Base-by-base conservation (phyloP, 345 rosid species). In the Cochlearia excelsa region DNA sequence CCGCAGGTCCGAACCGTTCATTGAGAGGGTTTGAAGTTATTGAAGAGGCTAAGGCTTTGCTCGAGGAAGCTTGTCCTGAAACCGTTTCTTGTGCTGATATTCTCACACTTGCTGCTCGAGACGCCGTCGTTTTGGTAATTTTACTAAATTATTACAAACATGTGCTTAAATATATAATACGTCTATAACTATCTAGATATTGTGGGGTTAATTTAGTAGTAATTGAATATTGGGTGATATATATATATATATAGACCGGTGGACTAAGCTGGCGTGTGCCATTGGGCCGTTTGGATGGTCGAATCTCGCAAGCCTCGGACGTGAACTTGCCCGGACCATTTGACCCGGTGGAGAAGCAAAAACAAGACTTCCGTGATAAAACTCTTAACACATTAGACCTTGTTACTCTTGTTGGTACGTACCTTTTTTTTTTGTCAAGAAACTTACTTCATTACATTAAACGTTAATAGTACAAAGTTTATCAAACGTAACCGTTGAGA, bases 41-140 rank as follows among this genome's bases (percentile, higher is more conserved):
- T 47, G 79, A 71, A 5, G 76, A 75, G 10, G 79, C 76, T 34
- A 75, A 71, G 55, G 4, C 66, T 39, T 47, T 48, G 51, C 76
- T 75, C 34, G 84, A 80, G 63, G 33, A 4, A 30, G 67, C 7
- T 4, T 80, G 84, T 40, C 84, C 78, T 47, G 30, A 62, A 9
- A 59, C 60, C 8, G 84, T 80, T 54, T 80, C 84, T 30, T 80
- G 84, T 38, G 79, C 81, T 34, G 84, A 80, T 55, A 77, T 80
- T 51, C 81, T 80, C 51, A 62, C 81, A 2, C 75, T 80, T 46
- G 79, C 81, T 11, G 71, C 81, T 28, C 77, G 78, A 23, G 84
- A 80, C 16, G 62, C 61, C 30, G 79, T 80, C 9, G 75, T 72
- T 69, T 31, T 67, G 75, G 81, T 80, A 77, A 9, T 2, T 5